Evolutionary conservation across 1,284 basidiomycete genomes (phyloP).

Genomic region (Ganoderma lingzhi): DNA sequence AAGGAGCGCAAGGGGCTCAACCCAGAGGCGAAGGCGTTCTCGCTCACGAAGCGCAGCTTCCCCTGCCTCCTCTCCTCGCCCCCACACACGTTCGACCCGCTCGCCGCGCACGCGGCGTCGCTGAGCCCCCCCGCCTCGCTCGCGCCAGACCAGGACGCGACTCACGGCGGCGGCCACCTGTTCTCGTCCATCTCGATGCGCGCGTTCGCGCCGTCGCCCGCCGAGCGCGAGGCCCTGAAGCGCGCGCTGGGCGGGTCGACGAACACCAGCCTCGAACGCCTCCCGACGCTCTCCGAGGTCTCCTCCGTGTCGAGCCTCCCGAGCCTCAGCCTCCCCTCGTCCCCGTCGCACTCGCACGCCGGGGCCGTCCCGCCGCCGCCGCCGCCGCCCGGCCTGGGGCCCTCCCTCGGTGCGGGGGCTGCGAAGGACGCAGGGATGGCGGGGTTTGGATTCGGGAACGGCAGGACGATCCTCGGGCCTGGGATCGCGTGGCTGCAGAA

Average conservation of each 20-base stretch:
- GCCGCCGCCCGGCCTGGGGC: neutral
- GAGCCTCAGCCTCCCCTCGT: constrained; percentile 60
- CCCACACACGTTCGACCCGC: constrained; percentile 20
- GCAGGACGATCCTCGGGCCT: constrained; percentile 34
- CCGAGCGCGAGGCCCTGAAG: constrained; percentile 80
- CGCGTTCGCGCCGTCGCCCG: constrained; percentile 84
- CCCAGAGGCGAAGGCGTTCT: constrained; percentile 87
- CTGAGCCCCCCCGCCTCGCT: constrained; percentile 22
- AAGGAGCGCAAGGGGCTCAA: constrained; percentile 73
- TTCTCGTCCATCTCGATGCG: constrained; percentile 56
- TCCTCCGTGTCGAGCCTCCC: constrained; percentile 41
- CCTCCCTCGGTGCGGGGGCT: constrained; percentile 7
- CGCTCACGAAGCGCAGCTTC: constrained; percentile 46
- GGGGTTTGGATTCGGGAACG: constrained; percentile 22
- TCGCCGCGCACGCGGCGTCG: constrained; percentile 12
- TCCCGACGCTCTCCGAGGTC: constrained; percentile 77
- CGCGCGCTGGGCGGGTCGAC: constrained; percentile 72
- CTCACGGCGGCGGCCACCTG: neutral
- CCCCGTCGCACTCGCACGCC: constrained; percentile 58
- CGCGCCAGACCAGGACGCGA: neutral
- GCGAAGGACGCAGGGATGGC: constrained; percentile 11
- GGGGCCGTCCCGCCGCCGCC: constrained; percentile 28
- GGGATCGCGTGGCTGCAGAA: constrained; percentile 43
- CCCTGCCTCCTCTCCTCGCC: constrained; percentile 29
- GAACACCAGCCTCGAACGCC: constrained; percentile 75